A percentile compares a stretch with the other conserved stretches of the same genome.
Conservation (phyloP, 208 protist genomes). For the Trypanosoma vivax region DNA sequence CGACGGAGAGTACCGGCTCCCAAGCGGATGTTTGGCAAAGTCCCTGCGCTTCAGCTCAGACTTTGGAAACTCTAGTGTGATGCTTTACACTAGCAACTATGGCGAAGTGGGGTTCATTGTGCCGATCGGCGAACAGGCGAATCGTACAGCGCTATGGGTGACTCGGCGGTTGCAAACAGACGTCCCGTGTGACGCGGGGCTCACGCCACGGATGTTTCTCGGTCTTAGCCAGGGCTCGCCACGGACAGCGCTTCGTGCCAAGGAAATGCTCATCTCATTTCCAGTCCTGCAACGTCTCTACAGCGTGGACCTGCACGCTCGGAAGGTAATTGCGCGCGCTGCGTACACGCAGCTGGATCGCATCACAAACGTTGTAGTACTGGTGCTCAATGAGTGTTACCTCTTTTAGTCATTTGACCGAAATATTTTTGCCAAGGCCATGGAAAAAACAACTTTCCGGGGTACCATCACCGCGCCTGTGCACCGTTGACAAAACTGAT, state of each 20-base stretch:
- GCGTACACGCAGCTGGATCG: slow-evolving; percentile 71
- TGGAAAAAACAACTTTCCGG: not conserved
- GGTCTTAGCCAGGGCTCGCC: slow-evolving; percentile 54
- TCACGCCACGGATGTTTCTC: slow-evolving; percentile 76
- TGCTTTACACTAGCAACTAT: slow-evolving; percentile 71
- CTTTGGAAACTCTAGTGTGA: slow-evolving; percentile 25
- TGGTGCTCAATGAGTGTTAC: slow-evolving; percentile 39
- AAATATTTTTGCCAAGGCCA: not conserved
- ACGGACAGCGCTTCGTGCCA: slow-evolving; percentile 31
- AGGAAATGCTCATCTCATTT: slow-evolving; percentile 56
- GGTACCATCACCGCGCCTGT: not conserved
- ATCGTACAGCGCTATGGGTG: slow-evolving; percentile 61
- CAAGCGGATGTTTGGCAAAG: slow-evolving; percentile 53
- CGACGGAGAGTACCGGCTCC: slow-evolving; percentile 70
- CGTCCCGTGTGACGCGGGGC: slow-evolving; percentile 48
- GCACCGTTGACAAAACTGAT: too few species aligned
- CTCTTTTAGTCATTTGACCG: slow-evolving; percentile 15
- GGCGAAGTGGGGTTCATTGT: slow-evolving; percentile 80
- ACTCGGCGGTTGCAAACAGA: slow-evolving; percentile 54
- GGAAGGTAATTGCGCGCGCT: slow-evolving; percentile 47
- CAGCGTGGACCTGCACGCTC: slow-evolving; percentile 44
- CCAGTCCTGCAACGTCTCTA: slow-evolving; percentile 51
- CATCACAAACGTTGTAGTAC: slow-evolving; percentile 53
- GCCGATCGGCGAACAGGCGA: slow-evolving; percentile 61
- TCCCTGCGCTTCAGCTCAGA: slow-evolving; percentile 52